Base-by-base conservation (phyloP, 2,329 filamentous ascomycete species). In the Blastomyces gilchristii region DNA sequence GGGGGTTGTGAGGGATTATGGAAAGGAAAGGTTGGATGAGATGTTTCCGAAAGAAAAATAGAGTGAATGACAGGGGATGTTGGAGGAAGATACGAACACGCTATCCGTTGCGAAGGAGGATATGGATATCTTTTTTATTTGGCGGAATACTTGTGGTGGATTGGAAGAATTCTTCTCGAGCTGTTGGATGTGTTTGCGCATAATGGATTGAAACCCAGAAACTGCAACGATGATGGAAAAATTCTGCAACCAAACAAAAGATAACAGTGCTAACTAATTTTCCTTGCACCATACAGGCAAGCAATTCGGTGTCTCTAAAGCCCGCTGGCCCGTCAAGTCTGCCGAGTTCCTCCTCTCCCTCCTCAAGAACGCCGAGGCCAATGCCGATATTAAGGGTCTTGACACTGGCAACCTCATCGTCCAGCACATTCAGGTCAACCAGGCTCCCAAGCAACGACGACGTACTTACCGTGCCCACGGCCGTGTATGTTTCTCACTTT, bases 371-470 rank as follows among this genome's bases (percentile, higher is more conserved):
- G 91, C 91, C 72, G 91, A 96, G 85, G 87, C 91, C 83, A 96
- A 96, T 82, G 91, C 91, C 79, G 92, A 96, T 75, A 89, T 90
- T 80, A 96, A 96, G 86, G 91, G 92, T 76, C 90, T 96, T 76
- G 91, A 99, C 83, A 97, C 92, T 78, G 88, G 87, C 83, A 95
- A 95, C 86, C 85, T 99, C 78, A 83, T 97, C 78, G 90, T 99
- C 83, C 97, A 97, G 90, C 95, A 97, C 89, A 99, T 99, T 83
- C 94, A 99, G 85, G 94, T 99, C 86, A 99, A 99, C 90, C 94
- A 99, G 86, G 95, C 94, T 74, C 94, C 94, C 76, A 97, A 97
- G 89, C 93, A 97, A 86, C 88, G 94, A 79, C 87, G 94, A 83
- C 89, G 94, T 81, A 99, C 94, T 78, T 99, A 99, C 90, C 92